Conservation (phyloP, 306 rosid species). For the Glycine soja region DNA sequence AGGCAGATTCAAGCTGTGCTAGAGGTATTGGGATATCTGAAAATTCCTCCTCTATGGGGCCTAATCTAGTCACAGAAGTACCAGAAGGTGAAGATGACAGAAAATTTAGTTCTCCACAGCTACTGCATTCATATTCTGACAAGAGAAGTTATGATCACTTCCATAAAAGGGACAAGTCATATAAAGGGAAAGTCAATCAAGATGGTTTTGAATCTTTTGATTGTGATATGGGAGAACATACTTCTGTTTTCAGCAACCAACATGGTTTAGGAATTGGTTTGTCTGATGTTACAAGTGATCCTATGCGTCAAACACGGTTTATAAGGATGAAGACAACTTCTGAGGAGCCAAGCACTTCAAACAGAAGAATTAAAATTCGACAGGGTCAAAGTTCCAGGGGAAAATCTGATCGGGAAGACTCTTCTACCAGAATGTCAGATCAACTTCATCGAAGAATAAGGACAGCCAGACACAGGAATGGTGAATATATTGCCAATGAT, state of each 20-base stretch:
- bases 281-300: conserved; percentile 52
- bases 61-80: conserved; percentile 45
- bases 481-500: conserved; percentile 45
- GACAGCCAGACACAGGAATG: conserved; percentile 55
- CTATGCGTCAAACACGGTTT: conserved; percentile 62
- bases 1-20: conserved; percentile 48
- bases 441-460: conserved; percentile 60
- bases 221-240: conserved; percentile 54
- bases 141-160: conserved; percentile 36
- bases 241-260: conserved; percentile 38
- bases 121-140: conserved; percentile 41
- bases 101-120: conserved; percentile 53
- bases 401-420: conserved; percentile 53
- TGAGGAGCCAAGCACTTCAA: conserved; percentile 51
- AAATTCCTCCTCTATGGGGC: conserved; percentile 49
- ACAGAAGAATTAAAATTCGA: conserved; percentile 50
- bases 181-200: conserved; percentile 48
- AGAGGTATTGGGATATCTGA: conserved; percentile 50
- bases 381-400: conserved; percentile 54
- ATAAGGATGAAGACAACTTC: conserved; percentile 60
- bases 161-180: conserved; percentile 37
- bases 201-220: conserved; percentile 48
- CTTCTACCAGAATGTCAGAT: conserved; percentile 49
- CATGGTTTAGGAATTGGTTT: conserved; percentile 49
- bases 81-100: conserved; percentile 53